Evolutionary conservation across 106 monocot species (phyloP).

Genomic region (Posidonia australis): DNA sequence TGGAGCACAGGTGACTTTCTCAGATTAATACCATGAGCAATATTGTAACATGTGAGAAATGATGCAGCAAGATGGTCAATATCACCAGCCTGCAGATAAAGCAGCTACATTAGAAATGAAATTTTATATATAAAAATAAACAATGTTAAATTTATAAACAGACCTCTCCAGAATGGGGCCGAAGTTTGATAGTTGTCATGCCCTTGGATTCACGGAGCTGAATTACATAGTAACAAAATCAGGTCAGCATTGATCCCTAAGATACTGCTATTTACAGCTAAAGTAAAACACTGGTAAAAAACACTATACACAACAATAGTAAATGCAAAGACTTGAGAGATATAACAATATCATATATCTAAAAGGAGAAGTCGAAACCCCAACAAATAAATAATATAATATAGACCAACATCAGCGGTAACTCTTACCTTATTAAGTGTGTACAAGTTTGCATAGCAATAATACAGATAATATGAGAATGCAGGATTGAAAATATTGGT

Average conservation of each 20-base stretch:
- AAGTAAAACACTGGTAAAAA: not conserved
- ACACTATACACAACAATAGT: not conserved
- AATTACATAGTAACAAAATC: slow-evolving; percentile 1
- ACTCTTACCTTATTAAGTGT: slow-evolving; percentile 95
- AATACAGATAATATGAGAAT: slow-evolving; percentile 93
- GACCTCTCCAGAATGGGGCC: slow-evolving; percentile 98
- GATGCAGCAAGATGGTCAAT: slow-evolving; percentile 96
- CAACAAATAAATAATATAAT: not conserved
- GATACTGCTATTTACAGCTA: not conserved
- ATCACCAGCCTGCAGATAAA: slow-evolving; percentile 65
- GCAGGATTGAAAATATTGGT: slow-evolving; percentile 96
- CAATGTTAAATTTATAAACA: not conserved
- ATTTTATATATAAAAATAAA: not conserved
- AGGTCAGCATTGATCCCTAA: not conserved
- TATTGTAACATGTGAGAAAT: slow-evolving; percentile 74
- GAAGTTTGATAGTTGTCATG: slow-evolving; percentile 96
- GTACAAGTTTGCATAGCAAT: slow-evolving; percentile 92
- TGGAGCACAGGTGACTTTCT: slow-evolving; percentile 96
- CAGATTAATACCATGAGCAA: slow-evolving; percentile 91
- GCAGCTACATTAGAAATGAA: not conserved
- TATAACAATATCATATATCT: not conserved
- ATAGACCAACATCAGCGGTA: not conserved
- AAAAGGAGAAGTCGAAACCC: not conserved
- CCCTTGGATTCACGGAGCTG: slow-evolving; percentile 98
- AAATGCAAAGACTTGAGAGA: too few species aligned